Evolutionary conservation across 768 basidiomycete species (phyloP).

Genomic region (Cystofilobasidium capitatum): DNA sequence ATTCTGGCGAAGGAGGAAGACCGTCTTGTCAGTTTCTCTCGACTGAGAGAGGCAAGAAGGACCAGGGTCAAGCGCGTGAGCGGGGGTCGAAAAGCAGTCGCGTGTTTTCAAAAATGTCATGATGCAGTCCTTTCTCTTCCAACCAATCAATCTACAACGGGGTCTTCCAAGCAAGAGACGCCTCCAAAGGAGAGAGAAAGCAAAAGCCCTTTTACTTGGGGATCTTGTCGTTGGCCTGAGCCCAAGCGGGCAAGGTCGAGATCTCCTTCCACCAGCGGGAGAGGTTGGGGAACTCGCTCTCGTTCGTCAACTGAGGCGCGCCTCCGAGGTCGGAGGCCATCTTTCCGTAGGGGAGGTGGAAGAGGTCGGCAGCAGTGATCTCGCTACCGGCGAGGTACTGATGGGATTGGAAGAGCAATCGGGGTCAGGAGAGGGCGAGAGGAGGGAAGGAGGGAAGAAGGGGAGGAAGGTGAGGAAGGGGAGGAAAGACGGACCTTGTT

Average conservation of each 20-base stretch:
- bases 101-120: no score
- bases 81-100: no score
- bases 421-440: no score
- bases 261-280: conserved; percentile 30
- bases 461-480: no score
- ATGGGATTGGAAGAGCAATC: no score
- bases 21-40: no score
- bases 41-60: no score
- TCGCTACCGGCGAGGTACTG: conserved; percentile 17
- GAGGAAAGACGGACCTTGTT: conserved; percentile 42
- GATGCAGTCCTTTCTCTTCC: no score
- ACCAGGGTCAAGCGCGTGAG: no score
- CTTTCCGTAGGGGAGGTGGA: conserved; percentile 49
- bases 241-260: conserved; percentile 18
- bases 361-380: conserved; percentile 53
- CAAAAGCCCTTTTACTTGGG: background rate
- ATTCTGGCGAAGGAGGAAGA: no score
- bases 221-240: background rate
- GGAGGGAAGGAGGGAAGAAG: background rate
- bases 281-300: conserved; percentile 27
- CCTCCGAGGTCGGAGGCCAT: conserved; percentile 29
- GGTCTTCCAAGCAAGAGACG: no score
- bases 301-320: conserved; percentile 29
- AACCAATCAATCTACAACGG: no score
- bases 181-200: background rate